Conservation (phyloP, 2,329 filamentous ascomycete genomes). For the Colletotrichum aenigma region DNA sequence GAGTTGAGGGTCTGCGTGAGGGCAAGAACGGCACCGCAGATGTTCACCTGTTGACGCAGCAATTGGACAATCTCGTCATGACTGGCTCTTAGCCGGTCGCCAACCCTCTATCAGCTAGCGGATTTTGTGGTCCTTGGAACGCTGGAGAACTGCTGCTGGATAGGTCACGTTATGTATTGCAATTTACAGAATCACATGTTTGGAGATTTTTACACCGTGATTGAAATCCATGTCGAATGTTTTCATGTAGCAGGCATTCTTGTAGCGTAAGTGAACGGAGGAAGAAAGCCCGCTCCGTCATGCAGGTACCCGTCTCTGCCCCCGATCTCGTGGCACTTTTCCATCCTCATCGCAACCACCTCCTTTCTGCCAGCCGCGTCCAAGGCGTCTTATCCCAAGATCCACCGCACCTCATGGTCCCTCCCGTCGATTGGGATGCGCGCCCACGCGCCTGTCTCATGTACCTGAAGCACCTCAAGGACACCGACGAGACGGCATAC, state of each 20-base stretch:
- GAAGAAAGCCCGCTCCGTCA: background rate
- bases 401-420: background rate
- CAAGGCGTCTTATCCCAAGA: background rate
- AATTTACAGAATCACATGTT: background rate
- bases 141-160: background rate
- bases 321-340: background rate
- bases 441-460: background rate
- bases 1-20: background rate
- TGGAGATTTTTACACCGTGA: background rate
- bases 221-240: background rate
- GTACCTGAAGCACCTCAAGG: background rate
- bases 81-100: background rate
- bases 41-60: background rate
- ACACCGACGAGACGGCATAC: background rate
- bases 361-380: background rate
- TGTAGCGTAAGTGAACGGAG: background rate
- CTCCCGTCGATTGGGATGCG: background rate
- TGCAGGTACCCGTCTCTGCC: background rate
- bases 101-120: background rate
- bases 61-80: background rate
- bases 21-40: background rate
- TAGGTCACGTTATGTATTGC: background rate
- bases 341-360: background rate
- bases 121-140: background rate
- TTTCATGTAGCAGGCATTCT: background rate